Percentiles rank a stretch among this genome's conserved stretches.
Evolutionary conservation across 78 protist genomes (phyloP).

Genomic region (Trichosphaerium sp.): DNA sequence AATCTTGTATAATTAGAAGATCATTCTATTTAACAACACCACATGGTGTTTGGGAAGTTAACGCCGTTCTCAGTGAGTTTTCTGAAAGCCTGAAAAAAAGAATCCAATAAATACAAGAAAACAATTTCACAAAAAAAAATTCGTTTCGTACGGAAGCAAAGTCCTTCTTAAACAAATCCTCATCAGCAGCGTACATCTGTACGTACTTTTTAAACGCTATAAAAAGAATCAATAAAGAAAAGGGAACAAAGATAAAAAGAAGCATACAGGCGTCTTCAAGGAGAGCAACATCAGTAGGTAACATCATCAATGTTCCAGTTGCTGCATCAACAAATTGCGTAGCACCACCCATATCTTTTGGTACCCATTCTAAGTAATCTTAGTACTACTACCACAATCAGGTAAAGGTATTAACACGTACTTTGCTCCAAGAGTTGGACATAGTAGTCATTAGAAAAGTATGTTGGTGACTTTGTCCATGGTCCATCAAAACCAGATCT

Average conservation of each 20-base stretch:
- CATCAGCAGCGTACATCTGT: constrained; percentile 45
- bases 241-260: no score
- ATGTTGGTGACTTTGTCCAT: constrained; percentile 43
- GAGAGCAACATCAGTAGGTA: constrained; percentile 58
- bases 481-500: constrained; percentile 50
- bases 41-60: no score
- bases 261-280: constrained; percentile 18
- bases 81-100: no score
- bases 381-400: background rate
- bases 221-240: no score
- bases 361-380: background rate
- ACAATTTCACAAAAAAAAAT: no score
- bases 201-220: constrained; percentile 16
- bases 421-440: constrained; percentile 7
- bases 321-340: constrained; percentile 16
- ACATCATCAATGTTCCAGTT: constrained; percentile 50
- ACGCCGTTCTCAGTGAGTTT: no score
- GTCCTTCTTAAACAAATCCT: constrained; percentile 32
- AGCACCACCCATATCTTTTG: constrained; percentile 4
- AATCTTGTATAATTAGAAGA: no score
- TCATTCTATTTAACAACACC: no score
- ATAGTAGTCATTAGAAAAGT: constrained; percentile 39
- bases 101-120: no score
- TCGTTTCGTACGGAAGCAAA: constrained; percentile 31
- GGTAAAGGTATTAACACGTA: background rate